Conservation (phyloP, 257 asterid genomes). For the Gardenia jasminoides region DNA sequence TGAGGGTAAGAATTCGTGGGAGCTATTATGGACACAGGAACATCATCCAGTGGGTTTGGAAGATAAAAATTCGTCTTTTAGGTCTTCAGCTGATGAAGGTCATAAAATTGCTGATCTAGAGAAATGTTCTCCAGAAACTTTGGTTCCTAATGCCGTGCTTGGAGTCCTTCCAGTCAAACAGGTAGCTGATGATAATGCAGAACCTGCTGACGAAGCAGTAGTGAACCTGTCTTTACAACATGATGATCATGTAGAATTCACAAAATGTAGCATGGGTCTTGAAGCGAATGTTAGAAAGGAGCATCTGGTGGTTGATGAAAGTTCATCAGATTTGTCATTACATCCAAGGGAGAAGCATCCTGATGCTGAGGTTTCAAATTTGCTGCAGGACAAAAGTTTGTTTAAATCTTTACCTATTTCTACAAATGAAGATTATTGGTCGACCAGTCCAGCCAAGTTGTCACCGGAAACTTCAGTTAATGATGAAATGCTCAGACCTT, state of each 20-base stretch:
- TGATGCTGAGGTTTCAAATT: conserved; percentile 4
- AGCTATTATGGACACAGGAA: conserved; percentile 7
- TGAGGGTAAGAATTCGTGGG: conserved; percentile 13
- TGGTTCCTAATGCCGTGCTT: not conserved
- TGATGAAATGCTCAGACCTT: conserved; percentile 25
- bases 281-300: conserved; percentile 1
- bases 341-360: not conserved
- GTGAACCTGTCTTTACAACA: not conserved
- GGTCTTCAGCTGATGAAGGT: conserved; percentile 11
- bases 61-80: not conserved
- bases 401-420: conserved; percentile 1
- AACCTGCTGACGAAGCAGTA: not conserved
- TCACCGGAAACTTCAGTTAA: conserved; percentile 28
- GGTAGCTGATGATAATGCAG: not conserved
- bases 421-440: not conserved
- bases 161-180: not conserved
- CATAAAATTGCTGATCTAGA: not conserved
- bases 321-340: conserved; percentile 12
- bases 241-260: not conserved
- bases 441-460: not conserved
- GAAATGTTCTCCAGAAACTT: conserved; percentile 1
- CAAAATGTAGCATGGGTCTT: not conserved
- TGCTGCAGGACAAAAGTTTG: conserved; percentile 8
- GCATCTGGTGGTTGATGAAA: conserved; percentile 1
- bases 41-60: conserved; percentile 4